Base-by-base conservation (phyloP, 208 protist species). In the Trypanosoma scelopori region DNA sequence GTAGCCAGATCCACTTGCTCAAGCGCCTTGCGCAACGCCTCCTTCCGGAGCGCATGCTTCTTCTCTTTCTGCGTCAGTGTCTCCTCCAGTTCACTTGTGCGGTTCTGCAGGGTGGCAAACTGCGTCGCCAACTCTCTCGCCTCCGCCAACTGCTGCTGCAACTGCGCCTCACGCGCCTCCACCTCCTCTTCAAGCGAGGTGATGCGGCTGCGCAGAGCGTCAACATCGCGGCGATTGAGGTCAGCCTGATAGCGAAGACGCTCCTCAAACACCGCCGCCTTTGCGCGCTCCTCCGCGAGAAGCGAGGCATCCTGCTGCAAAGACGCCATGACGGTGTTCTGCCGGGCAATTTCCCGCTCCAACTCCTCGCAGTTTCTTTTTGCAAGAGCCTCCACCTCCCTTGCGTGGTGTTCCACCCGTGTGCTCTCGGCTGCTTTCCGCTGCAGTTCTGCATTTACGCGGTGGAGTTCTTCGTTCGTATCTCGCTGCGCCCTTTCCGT, bases 311-410 rank as follows among this genome's bases (percentile, higher is more conserved):
- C 85, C 23, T 63, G 57, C n/a, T 75, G 85, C 20, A 92, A 64
- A 7, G 58, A 55, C 16, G 56, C 75, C 41, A 92, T 81, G 22
- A 65, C 76, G 12, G 73, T 60, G 41, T 88, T 78, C 30, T 76
- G 85, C 9, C 53, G 45, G n/a, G 61, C 32, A 28, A 89, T 18
- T 39, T 68, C 60, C 47, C 52, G 53, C 37, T 72, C 77, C 13
- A 92, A 64, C 41, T 88, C 82, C 58, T 85, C 78, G 20, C 75
- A 61, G 13, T 74, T 85, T 25, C 65, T 55, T 30, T 76, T 69
- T 27, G 82, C 80, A n/a, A 85, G 63, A 49, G 55, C 58, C 67
- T 92, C 85, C 42, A 84, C 81, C 35, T 87, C 80, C 50, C 69
- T 73, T 3, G 85, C 82, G 67, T 87, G 85, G 30, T 71, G 53